Conservation (phyloP, 805 yeast genomes). For the Yamadazyma scolyti region DNA sequence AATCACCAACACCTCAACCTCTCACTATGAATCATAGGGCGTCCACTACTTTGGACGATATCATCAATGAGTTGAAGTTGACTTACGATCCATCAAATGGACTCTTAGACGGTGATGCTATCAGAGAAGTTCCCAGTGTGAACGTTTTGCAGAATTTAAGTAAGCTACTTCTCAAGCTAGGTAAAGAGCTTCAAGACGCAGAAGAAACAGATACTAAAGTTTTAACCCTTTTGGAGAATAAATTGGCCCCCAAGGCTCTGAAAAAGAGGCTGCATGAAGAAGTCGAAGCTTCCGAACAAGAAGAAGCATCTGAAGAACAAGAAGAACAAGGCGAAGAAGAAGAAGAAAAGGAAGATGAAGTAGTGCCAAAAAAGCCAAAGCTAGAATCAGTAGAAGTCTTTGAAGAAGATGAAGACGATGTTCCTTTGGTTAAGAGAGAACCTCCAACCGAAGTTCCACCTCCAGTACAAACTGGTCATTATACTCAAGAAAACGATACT, state of each 20-base stretch:
- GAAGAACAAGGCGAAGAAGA: slow-evolving; percentile 13
- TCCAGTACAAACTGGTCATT: slow-evolving; percentile 43
- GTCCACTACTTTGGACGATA: slow-evolving; percentile 44
- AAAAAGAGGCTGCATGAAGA: slow-evolving; percentile 5
- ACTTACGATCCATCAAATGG: slow-evolving; percentile 60
- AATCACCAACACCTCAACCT: too few species aligned
- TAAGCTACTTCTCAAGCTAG: slow-evolving; percentile 38
- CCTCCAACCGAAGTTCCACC: too few species aligned
- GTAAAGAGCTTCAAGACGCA: slow-evolving; percentile 33
- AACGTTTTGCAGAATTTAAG: slow-evolving; percentile 43
- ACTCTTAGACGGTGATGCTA: slow-evolving; percentile 54
- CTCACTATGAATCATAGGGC: too few species aligned
- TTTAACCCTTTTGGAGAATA: slow-evolving; percentile 7
- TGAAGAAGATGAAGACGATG: slow-evolving; percentile 7
- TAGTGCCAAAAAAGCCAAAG: slow-evolving; percentile 2
- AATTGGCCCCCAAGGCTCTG: slow-evolving; percentile 2
- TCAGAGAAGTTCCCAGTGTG: slow-evolving; percentile 38
- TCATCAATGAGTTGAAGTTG: slow-evolving; percentile 49
- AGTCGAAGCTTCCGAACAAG: slow-evolving; percentile 8
- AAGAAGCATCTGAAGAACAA: slow-evolving; percentile 6
- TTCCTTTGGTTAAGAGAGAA: slow-evolving; percentile 1
- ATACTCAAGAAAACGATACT: slow-evolving; percentile 54
- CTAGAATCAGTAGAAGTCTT: slow-evolving; percentile 1
- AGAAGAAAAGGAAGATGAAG: slow-evolving; percentile 7
- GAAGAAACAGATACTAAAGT: slow-evolving; percentile 23